Evolutionary conservation across 1,284 basidiomycete genomes (phyloP).

Genomic region (Ustilago loliicola): DNA sequence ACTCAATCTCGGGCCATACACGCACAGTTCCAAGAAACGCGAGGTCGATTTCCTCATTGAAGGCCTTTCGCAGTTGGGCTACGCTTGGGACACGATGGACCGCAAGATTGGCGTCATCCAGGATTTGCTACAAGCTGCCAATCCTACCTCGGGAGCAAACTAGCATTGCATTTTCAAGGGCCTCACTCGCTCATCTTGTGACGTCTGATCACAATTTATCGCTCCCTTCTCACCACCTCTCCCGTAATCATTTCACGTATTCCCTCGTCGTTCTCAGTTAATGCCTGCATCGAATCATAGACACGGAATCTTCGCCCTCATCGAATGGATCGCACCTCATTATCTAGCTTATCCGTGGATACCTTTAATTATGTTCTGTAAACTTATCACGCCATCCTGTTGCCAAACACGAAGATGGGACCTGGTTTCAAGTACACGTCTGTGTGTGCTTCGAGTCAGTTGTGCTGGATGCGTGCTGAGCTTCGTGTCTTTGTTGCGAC

Average conservation of each 20-base stretch:
- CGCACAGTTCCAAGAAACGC: conserved; percentile 53
- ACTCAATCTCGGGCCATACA: conserved; percentile 55
- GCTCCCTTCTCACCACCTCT: neutral
- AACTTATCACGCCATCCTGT: neutral
- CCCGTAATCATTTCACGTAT: neutral
- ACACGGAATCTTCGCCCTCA: neutral
- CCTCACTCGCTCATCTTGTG: neutral
- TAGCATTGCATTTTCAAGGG: conserved; percentile 1
- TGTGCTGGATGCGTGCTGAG: neutral
- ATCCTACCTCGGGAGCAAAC: neutral
- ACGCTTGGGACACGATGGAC: conserved; percentile 63
- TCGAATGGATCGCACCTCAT: neutral
- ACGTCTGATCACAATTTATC: neutral
- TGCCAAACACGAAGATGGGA: neutral
- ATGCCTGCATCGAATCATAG: neutral
- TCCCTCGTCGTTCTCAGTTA: neutral
- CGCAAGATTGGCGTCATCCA: conserved; percentile 60
- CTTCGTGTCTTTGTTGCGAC: neutral
- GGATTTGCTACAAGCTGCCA: conserved; percentile 43
- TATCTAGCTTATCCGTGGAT: neutral
- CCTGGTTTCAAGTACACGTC: neutral
- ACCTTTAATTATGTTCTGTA: conserved; percentile 8
- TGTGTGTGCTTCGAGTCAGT: neutral
- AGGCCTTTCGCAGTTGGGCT: conserved; percentile 65
- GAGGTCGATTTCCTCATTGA: conserved; percentile 62